Base-by-base conservation (phyloP, 805 yeast species). In the Zygotorulaspora sp. region DNA sequence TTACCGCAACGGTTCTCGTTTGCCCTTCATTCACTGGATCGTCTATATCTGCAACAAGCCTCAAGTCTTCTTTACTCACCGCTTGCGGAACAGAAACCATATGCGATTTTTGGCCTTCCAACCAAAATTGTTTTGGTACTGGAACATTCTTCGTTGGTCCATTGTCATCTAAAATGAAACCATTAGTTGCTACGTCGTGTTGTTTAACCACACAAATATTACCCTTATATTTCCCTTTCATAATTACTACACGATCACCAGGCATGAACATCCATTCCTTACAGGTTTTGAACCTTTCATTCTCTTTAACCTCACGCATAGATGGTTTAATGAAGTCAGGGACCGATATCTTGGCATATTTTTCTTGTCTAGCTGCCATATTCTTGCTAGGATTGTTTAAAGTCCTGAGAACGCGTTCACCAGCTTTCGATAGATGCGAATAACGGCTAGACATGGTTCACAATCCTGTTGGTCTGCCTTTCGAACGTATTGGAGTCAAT, bases 171-270 rank as follows among this genome's bases (percentile, higher is more conserved):
- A 89, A 66, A 36, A 74, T 68, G 30, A 77, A 74, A 4, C 82
- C 74, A 57, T 87, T 84, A 15, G 79, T 71, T 30, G 72, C 70
- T n/a, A 67, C 63, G 35, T 74, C 75, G 44, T 78, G 76, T 41
- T 77, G 75, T 43, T 73, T 70, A 8, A 90, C 74, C 38, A 75
- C 75, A 6, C 90, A 78, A 10, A 88, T 71, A 18, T 75, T 78
- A n/a, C 96, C 95, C 53, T 76, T 77, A 53, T 75, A 72, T 32
- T 72, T 69, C 13, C 97, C 97, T 35, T 71, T 72, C 18, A 77
- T 67, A 17, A 87, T 70, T 55, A 86, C 74, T 2, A 84, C 95
- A 44, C 81, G 68, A 62, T 86, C 96, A 14, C 95, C 95, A 15
- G 76, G 77, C 31, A 79, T 67, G 47, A 76, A 78, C 32, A 76